phyloP scores from a whole-genome alignment of 352 stramenopile species.

The Pythium plurisporium region DNA sequence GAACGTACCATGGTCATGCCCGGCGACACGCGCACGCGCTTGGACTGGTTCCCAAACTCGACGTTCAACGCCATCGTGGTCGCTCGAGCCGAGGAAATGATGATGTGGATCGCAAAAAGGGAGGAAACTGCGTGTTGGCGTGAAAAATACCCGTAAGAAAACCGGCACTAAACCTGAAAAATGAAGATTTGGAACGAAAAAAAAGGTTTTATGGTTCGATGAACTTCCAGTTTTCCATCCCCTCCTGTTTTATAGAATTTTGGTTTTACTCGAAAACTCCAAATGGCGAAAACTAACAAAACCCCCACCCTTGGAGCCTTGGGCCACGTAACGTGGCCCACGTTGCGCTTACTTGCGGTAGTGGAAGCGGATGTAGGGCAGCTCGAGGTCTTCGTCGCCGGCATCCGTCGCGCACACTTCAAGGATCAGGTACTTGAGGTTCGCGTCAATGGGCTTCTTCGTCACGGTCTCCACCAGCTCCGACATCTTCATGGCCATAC shows the following conservation, averaged over 20 bases:
- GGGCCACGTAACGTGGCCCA: no score
- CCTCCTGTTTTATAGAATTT: slow-evolving; percentile 3
- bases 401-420: slow-evolving; percentile 96
- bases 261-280: not conserved
- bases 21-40: slow-evolving; percentile 71
- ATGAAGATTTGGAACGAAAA: not conserved
- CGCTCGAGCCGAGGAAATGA: not conserved
- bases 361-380: slow-evolving; percentile 93
- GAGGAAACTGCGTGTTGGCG: not conserved
- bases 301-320: no score
- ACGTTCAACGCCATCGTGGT: slow-evolving; percentile 67
- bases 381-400: slow-evolving; percentile 94
- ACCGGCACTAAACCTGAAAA: not conserved
- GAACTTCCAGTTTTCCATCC: not conserved
- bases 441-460: slow-evolving; percentile 93
- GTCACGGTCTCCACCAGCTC: slow-evolving; percentile 94
- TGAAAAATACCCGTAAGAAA: not conserved
- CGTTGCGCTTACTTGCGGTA: slow-evolving; percentile 40
- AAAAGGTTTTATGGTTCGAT: not conserved
- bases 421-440: slow-evolving; percentile 95
- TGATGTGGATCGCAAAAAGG: slow-evolving; percentile 4
- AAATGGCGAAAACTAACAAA: not conserved
- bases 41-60: slow-evolving; percentile 61
- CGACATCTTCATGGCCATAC: slow-evolving; percentile 96
- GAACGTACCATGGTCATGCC: slow-evolving; percentile 66